Conservation (phyloP, 768 basidiomycete species). For the Lactarius evosmus region DNA sequence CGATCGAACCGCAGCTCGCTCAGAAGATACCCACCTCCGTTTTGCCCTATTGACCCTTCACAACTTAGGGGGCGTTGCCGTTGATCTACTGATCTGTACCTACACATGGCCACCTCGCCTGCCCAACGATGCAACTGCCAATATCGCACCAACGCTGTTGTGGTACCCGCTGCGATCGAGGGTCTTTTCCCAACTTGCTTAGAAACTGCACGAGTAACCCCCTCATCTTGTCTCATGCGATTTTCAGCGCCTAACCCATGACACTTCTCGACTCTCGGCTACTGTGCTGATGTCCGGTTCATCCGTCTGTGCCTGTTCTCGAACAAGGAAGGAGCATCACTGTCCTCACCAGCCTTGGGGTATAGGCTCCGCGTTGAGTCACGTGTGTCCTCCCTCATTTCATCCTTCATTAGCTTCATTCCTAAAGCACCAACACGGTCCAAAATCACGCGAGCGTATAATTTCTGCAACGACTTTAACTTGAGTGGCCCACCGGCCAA, state of each 20-base stretch:
- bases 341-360: not conserved
- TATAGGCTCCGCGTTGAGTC: not conserved
- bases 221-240: not conserved
- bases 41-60: not conserved
- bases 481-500: constrained; percentile 9
- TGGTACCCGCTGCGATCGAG: not conserved
- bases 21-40: not conserved
- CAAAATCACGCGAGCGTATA: not conserved
- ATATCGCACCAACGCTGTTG: not conserved
- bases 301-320: not conserved
- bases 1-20: not conserved
- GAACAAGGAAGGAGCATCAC: not conserved
- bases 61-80: not conserved
- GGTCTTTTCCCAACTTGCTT: not conserved
- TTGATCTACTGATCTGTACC: not conserved
- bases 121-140: not conserved
- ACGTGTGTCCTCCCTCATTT: not conserved
- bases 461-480: constrained; percentile 20
- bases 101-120: not conserved
- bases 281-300: not conserved
- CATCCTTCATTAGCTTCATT: too few species aligned
- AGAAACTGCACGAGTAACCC: not conserved
- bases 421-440: too few species aligned
- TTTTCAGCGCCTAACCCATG: not conserved
- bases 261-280: not conserved